Base-by-base conservation (phyloP, 495 filamentous ascomycete species). In the Trichocladium uniseriatum region DNA sequence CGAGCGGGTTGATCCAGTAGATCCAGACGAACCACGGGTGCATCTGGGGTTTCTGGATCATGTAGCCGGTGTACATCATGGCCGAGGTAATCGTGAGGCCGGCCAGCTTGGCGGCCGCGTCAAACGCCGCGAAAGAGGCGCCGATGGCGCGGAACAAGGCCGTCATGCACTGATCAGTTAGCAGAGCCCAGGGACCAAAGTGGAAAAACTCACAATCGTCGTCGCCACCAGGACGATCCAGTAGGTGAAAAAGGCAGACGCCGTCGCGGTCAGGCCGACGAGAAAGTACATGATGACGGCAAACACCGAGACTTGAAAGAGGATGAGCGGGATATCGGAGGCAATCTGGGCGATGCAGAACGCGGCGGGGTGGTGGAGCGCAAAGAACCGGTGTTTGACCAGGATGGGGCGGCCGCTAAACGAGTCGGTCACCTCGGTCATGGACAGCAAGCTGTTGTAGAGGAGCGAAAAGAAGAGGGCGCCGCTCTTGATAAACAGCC, bases 201-300 rank as follows among this genome's bases (percentile, higher is more conserved):
- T 29, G 27, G n/a, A n/a, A n/a, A 29, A 10, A 32, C 48, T 44
- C 21, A 51, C 48, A 75, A 92, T 79, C 1, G 84, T 88, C 2
- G 82, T 58, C 2, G 75, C 51, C 43, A 87, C 72, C 19, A 76
- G 63, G 14, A 78, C 49, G 7, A 89, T 62, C 14, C 84, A 66
- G 41, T 73, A 79, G 38, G 89, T 92, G 62, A 94, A 92, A 63
- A 90, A 94, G 34, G 87, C 81, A 0, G 81, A 83, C 11, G 87
- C 70, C 3, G 81, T 82, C 43, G 79, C 69, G 15, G 74, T 65
- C 10, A 94, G 76, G 27, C 79, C 76, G 27, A 65, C 69, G 82
- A 88, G 85, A 56, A 83, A 90, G 67, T 90, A 90, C 16, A 91
- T 77, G 21, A 89, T 73, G 21, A 90, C 52, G 51, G 83, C 72